phyloP scores from a whole-genome alignment of 129 eudicot genomes.

The Flaveria ramosissima region DNA sequence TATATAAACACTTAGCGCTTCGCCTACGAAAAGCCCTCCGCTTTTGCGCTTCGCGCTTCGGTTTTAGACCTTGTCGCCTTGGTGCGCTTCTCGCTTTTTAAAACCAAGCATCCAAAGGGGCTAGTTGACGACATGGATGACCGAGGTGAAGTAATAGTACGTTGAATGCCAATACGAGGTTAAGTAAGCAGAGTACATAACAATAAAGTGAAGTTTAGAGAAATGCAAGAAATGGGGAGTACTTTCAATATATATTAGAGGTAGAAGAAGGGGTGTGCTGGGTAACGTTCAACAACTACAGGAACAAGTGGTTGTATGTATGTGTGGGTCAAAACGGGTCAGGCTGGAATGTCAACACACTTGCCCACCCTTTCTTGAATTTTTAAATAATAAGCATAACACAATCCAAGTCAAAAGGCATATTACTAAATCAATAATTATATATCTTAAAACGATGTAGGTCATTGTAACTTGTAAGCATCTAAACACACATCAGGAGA shows the following conservation, averaged over 20 bases:
- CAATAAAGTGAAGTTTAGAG: neutral
- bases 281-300: neutral
- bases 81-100: no score
- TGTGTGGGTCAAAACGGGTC: neutral
- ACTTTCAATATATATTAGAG: neutral
- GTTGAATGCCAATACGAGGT: constrained; percentile 3
- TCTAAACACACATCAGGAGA: neutral
- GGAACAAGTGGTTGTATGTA: neutral
- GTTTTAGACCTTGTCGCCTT: no score
- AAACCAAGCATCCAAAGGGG: constrained; percentile 1
- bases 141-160: neutral
- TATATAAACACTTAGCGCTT: no score
- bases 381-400: neutral
- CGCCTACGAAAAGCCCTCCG: no score
- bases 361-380: neutral
- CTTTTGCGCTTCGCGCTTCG: no score
- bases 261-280: neutral
- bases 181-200: constrained; percentile 2
- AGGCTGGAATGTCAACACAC: constrained; percentile 7
- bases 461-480: neutral
- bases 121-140: neutral
- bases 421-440: neutral
- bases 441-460: neutral
- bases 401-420: neutral
- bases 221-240: neutral